Percentiles rank a stretch among this genome's conserved stretches.
phyloP scores from a whole-genome alignment of 2,329 filamentous ascomycete genomes.

The Penicillium oxalicum region DNA sequence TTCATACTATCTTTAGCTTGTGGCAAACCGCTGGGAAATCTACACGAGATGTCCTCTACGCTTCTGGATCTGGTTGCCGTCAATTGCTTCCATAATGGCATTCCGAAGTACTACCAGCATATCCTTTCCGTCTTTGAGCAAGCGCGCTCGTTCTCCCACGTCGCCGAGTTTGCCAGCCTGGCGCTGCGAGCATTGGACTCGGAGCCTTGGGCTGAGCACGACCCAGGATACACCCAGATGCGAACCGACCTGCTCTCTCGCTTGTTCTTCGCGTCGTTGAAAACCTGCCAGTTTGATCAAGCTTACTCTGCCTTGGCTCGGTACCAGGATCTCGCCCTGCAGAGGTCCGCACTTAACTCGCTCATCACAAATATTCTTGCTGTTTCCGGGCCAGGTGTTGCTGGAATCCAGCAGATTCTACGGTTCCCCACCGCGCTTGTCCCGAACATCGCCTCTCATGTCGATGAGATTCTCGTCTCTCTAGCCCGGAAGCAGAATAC shows the following conservation, averaged over 20 bases:
- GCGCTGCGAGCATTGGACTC: conserved; percentile 58
- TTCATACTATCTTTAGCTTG: conserved; percentile 29
- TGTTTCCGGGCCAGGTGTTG: conserved; percentile 34
- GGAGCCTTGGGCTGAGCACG: conserved; percentile 27
- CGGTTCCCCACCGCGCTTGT: conserved; percentile 61
- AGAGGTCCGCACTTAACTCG: conserved; percentile 63
- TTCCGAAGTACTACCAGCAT: conserved; percentile 81
- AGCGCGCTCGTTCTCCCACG: conserved; percentile 68
- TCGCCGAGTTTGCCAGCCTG: conserved; percentile 74
- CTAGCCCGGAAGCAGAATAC: conserved; percentile 65
- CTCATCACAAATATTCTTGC: conserved; percentile 50
- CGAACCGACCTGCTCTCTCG: conserved; percentile 71
- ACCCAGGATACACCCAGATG: conserved; percentile 37
- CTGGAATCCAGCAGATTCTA: conserved; percentile 56
- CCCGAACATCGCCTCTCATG: conserved; percentile 65
- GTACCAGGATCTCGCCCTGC: conserved; percentile 66
- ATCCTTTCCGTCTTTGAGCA: conserved; percentile 76
- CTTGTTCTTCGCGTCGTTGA: conserved; percentile 74
- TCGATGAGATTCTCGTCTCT: conserved; percentile 70
- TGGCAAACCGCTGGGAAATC: conserved; percentile 41
- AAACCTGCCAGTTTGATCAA: conserved; percentile 71
- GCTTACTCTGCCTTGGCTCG: conserved; percentile 74
- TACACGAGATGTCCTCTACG: conserved; percentile 47
- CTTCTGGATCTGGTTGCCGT: conserved; percentile 73
- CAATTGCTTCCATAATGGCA: conserved; percentile 61